phyloP scores from a whole-genome alignment of 495 filamentous ascomycete species.

The Glutinoglossum americanum region DNA sequence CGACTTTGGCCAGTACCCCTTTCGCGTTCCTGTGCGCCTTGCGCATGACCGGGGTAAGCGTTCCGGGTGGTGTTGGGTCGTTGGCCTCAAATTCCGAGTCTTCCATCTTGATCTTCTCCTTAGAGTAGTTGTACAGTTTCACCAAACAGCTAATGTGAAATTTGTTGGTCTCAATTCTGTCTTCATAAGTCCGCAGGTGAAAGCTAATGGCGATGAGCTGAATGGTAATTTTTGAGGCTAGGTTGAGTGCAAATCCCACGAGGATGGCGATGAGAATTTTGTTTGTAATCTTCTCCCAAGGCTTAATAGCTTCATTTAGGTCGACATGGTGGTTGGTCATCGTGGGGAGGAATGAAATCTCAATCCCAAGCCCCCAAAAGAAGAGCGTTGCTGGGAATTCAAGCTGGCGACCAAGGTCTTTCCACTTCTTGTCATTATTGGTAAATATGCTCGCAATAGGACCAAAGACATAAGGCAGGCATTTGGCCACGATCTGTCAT shows the following conservation, averaged over 20 bases:
- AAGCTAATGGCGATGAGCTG: slow-evolving; percentile 90
- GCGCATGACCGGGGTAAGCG: slow-evolving; percentile 43
- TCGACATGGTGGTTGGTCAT: slow-evolving; percentile 55
- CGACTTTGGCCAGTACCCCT: slow-evolving; percentile 53
- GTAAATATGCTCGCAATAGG: slow-evolving; percentile 55
- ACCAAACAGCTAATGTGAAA: slow-evolving; percentile 63
- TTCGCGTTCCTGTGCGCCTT: slow-evolving; percentile 48
- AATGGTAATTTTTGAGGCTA: slow-evolving; percentile 82
- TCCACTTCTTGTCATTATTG: slow-evolving; percentile 86
- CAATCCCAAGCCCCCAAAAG: slow-evolving; percentile 76
- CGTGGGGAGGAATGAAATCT: slow-evolving; percentile 49
- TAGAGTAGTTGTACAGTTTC: slow-evolving; percentile 68
- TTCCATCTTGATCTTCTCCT: slow-evolving; percentile 43
- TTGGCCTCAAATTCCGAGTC: slow-evolving; percentile 50
- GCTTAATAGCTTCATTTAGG: slow-evolving; percentile 29
- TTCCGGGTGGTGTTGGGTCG: slow-evolving; percentile 26
- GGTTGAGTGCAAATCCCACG: slow-evolving; percentile 58
- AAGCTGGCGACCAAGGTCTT: slow-evolving; percentile 65
- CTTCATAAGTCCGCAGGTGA: slow-evolving; percentile 75
- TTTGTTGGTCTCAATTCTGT: slow-evolving; percentile 83
- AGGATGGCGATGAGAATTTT: slow-evolving; percentile 75
- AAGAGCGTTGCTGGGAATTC: slow-evolving; percentile 77
- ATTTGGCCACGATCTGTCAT: slow-evolving; percentile 45
- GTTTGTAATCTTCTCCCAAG: slow-evolving; percentile 48
- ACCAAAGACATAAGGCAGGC: slow-evolving; percentile 44